A percentile compares a stretch with the other conserved stretches of the same genome.
These are phyloP conservation scores for Penicillium sp. DNA, from an alignment of 2,329 filamentous ascomycete genomes.

Conservation along the genomic window DNA sequence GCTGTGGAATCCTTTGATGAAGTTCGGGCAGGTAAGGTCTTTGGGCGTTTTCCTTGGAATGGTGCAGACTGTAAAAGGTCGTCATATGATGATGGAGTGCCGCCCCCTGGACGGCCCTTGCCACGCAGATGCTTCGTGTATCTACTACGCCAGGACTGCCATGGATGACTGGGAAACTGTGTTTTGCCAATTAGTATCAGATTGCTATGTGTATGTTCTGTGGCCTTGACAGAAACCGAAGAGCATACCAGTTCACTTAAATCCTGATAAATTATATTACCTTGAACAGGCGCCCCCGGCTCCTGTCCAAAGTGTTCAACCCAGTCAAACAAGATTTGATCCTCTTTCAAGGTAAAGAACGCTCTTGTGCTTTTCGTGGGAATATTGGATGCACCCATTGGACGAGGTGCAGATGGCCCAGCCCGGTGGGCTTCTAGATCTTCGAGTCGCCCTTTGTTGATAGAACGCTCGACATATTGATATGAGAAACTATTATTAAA, in stretches of 20 bases:
- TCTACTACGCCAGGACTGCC: slow-evolving; percentile 50
- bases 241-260: slow-evolving; percentile 38
- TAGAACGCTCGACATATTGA: slow-evolving; percentile 56
- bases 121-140: slow-evolving; percentile 44
- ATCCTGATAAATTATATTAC: slow-evolving; percentile 48
- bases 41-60: background rate
- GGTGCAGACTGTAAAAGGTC: slow-evolving; percentile 1
- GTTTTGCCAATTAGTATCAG: background rate
- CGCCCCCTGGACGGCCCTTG: slow-evolving; percentile 35
- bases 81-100: background rate
- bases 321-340: slow-evolving; percentile 46
- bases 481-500: slow-evolving; percentile 50
- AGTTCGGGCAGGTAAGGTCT: slow-evolving; percentile 6
- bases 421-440: slow-evolving; percentile 49
- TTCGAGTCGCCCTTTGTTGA: slow-evolving; percentile 49
- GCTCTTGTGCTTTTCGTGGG: slow-evolving; percentile 32
- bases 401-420: slow-evolving; percentile 47
- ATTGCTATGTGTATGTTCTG: background rate
- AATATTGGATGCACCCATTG: slow-evolving; percentile 42
- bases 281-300: slow-evolving; percentile 32
- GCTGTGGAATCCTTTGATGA: background rate
- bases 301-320: slow-evolving; percentile 37
- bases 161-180: slow-evolving; percentile 47
- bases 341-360: slow-evolving; percentile 44
- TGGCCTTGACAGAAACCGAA: background rate